Base-by-base conservation (phyloP, 768 basidiomycete species). In the Leccinellum luteum region DNA sequence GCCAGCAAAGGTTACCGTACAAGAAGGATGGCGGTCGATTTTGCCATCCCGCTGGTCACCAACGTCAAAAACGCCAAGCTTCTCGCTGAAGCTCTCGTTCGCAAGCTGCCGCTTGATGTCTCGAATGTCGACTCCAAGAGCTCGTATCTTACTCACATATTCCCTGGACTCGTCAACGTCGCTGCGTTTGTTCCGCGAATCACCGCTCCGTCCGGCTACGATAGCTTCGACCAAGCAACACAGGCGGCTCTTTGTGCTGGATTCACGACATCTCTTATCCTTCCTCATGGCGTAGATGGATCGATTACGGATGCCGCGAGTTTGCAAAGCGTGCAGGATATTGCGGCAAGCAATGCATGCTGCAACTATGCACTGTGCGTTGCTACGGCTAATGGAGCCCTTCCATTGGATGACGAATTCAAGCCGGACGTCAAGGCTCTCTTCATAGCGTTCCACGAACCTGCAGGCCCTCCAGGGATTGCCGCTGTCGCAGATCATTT, bases 41-140 rank as follows among this genome's bases (percentile, higher is more conserved):
- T 96, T 66, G 97, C 95, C 30, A 87, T 98, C 32, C 97, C 97
- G 1, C 81, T 98, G 52, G 93, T 98, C 69, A 98, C 96, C 45
- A 98, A 99, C 72, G 90, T 99, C 77, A 99, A 99, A 79, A 94
- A 94, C 68, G 96, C 96, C 55, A 99, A 98, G 73, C 81, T 99
- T 69, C 83, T 98, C 41, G 90, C 92, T 15, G 94, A 98, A 75
- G 97, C 96, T 2, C 78, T 95, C 50, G 87, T 94, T 51, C 85
- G 93, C 62, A 94, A 86, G 73, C 79, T 96, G n/a, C 85, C 94
- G 5, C 80, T 98, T 47, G 90, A 97, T 43, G 91, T 99, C 30
- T 90, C 93, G 9, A 87, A 78, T 53, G 81, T 96, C 61, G 97
- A 99, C 72, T 91, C 85, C 76, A 98, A 98, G 82, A 92, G 88